Evolutionary conservation across 1,284 basidiomycete species (phyloP).

Genomic region (Vanrija pseudolonga): DNA sequence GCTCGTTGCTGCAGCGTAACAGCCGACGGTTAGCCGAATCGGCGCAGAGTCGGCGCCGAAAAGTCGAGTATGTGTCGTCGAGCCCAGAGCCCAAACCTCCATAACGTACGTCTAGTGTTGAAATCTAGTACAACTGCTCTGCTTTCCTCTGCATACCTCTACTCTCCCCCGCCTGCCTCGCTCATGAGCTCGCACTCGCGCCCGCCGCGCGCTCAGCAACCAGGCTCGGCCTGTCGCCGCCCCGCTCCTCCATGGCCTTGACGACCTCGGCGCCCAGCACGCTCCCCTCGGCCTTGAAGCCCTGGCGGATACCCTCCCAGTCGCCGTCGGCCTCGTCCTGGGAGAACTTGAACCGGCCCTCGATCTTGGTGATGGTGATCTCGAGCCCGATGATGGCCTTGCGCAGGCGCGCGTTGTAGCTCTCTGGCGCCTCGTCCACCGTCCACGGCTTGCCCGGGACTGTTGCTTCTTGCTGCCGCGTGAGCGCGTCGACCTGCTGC

Average conservation of each 20-base stretch:
- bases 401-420: constrained; percentile 41
- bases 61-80: no score
- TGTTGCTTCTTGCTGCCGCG: constrained; percentile 25
- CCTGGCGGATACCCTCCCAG: constrained; percentile 44
- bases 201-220: no score
- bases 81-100: no score
- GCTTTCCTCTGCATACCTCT: no score
- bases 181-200: no score
- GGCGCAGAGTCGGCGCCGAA: no score
- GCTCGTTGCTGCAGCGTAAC: no score
- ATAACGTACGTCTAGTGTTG: no score
- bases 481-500: constrained; percentile 33
- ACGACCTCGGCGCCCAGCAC: constrained; percentile 32
- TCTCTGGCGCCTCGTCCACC: constrained; percentile 42
- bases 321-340: constrained; percentile 45
- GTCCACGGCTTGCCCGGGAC: constrained; percentile 32
- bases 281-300: constrained; percentile 32
- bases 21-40: no score
- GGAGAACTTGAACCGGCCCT: constrained; percentile 48
- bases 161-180: no score
- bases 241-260: constrained; percentile 26
- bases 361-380: constrained; percentile 41
- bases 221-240: constrained; percentile 1
- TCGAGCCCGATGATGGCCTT: constrained; percentile 50
- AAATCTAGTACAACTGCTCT: no score